Evolutionary conservation across 1,139 yeast genomes (phyloP), one percentile per base, ranked within the genome.

Genomic region (Maudiozyma humilis): DNA sequence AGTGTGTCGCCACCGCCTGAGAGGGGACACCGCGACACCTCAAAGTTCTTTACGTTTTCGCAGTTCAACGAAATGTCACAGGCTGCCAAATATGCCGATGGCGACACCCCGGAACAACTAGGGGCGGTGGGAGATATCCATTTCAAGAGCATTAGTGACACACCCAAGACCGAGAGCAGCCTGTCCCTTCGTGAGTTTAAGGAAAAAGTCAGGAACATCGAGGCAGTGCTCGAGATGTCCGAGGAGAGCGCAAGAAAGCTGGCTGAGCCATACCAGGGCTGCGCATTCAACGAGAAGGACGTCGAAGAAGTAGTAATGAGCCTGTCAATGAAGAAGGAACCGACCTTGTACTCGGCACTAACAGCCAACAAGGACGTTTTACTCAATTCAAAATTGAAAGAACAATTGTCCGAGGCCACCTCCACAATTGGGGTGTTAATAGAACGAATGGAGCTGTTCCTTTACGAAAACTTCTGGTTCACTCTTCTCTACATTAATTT

Each of bases 401-500:
- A 32, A 32, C 14, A 19, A 15, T 43, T 39, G 38, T 19, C 40
- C n/a, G 23, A 40, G n/a, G 15, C 37, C 18, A 18, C 38, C 3
- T 12, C 38, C 5, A 36, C 31, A 3, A 15, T 42, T 3, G 38
- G 37, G 8, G 23, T 30, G 18, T 32, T 10, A 10, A 29, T 47
- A 15, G 45, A 47, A 19, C 32, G 20, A 32, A 32, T 43, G n/a
- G 47, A 47, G 36, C 12, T 36, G 3, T 39, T 32, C 14, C 13
- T 42, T 13, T 45, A 47, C 20, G 48, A 47, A 31, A 42, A 42
- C 2, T 48, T 48, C 37, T 48, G 51, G 51, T 42, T 46, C 17
- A 40, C 44, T 16, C 23, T 48, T 7, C 29, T 47, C 4, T 47
- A 46, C 31, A 15, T 47, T 23, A 48, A 48, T 36, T 40, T 47